phyloP scores from a whole-genome alignment of 768 basidiomycete species.

The Agaricus blazei region DNA sequence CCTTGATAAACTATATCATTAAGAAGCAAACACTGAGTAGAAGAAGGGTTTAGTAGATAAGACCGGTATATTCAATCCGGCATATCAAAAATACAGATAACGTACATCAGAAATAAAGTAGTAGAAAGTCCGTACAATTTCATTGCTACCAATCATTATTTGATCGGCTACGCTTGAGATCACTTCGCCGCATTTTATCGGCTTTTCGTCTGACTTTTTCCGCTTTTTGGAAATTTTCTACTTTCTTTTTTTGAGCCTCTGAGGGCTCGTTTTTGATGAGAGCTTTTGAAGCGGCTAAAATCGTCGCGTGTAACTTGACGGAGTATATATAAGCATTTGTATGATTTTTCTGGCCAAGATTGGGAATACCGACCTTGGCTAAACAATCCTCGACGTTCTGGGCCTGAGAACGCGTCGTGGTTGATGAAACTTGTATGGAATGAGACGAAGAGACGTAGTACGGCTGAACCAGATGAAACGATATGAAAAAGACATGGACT shows the following conservation, averaged over 20 bases:
- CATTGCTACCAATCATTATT: conserved; percentile 1
- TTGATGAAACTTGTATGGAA: conserved; percentile 67
- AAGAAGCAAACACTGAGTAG: too few species aligned
- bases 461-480: conserved; percentile 35
- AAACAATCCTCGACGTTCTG: conserved; percentile 73
- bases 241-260: conserved; percentile 50
- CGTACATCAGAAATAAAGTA: too few species aligned
- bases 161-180: conserved; percentile 36
- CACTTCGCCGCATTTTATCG: conserved; percentile 51
- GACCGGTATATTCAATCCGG: too few species aligned
- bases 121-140: too few species aligned
- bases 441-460: conserved; percentile 64
- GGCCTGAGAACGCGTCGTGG: conserved; percentile 67
- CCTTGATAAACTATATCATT: too few species aligned
- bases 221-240: conserved; percentile 36
- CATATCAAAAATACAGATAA: too few species aligned
- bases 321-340: background rate
- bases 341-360: background rate
- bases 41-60: too few species aligned
- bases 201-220: conserved; percentile 41
- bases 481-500: background rate
- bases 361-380: conserved; percentile 41
- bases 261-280: conserved; percentile 50
- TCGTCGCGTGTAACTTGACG: conserved; percentile 46
- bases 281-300: conserved; percentile 41